Base-by-base conservation (phyloP, 129 eudicot genomes). In the Ambrosia artemisiifolia region DNA sequence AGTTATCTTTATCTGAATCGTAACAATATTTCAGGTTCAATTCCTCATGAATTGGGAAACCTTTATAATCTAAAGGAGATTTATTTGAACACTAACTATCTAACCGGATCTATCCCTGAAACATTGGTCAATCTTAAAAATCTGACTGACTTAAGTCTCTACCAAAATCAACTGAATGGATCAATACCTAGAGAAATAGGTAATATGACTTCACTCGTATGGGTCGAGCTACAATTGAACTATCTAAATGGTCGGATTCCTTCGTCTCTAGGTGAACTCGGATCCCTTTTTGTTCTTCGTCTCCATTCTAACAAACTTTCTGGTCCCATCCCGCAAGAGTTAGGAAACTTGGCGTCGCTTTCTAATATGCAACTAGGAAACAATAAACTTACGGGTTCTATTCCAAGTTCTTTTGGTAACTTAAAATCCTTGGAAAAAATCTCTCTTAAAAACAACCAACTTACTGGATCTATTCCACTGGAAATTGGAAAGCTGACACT, bases 141-240 rank as follows among this genome's bases (percentile, higher is more conserved):
- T 1, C 36, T 80, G 8, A 34, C 40, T 3, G 2, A 4, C 12
- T 74, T 83, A 72, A 10, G 2, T 30, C 62, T 79, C 0, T 71
- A 11, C 49, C 1, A 65, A 8, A 86, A 86, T 33, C 17, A 53
- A 0, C 24, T 86, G 14, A 73, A 71, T 42, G 91, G 85, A 42
- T 28, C 73, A 20, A 85, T 82, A 30, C 91, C 91, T 0, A 33
- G 47, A 1, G 83, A 70, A 11, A 20, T 86, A 6, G 80, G 85
- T 8, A 74, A 74, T 5, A 4, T 86, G 78, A 42, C 38, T 7
- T 55, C 68, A n/a, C 80, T 75, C 16, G 3, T 7, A 54, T 2
- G 14, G 33, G 33, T 75, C 6, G 42, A 38, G 66, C 56, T 66
- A 14, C 33, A 20, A 6, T 40, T 1, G 43, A 78, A 71, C 34